These are phyloP conservation scores for Irpex sp. DNA, from an alignment of 1,284 basidiomycete species.

Conservation along the genomic window DNA sequence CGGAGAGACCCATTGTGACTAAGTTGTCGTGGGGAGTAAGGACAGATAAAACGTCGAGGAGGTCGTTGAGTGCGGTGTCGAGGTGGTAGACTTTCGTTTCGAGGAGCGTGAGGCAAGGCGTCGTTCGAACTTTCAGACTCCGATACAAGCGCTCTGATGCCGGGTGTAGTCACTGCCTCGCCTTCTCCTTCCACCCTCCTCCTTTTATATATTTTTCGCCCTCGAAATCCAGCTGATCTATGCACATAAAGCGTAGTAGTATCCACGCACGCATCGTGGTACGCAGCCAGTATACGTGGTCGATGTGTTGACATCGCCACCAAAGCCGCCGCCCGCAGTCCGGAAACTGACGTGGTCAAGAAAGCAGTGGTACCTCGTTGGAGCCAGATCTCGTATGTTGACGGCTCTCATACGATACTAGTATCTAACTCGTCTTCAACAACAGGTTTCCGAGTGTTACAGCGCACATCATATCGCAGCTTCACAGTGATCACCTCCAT, in stretches of 20 bases:
- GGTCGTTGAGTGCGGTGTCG: constrained; percentile 20
- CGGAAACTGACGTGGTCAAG: neutral
- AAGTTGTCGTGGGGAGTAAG: constrained; percentile 16
- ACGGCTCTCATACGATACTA: no score
- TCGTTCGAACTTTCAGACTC: constrained; percentile 17
- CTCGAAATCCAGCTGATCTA: neutral
- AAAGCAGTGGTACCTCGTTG: neutral
- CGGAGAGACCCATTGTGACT: constrained; percentile 76
- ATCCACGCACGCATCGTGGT: neutral
- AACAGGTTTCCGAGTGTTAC: no score
- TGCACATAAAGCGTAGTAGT: neutral
- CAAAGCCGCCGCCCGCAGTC: neutral
- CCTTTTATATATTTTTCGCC: constrained; percentile 1
- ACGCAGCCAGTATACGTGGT: neutral
- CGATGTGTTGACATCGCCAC: neutral
- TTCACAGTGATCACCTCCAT: no score
- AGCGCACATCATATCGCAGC: no score
- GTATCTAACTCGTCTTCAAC: no score
- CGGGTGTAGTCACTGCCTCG: constrained; percentile 6
- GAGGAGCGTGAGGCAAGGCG: constrained; percentile 14
- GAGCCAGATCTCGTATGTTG: neutral
- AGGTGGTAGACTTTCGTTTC: constrained; percentile 18
- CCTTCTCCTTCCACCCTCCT: neutral
- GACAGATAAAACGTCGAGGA: constrained; percentile 12
- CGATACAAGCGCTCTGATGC: constrained; percentile 11